Evolutionary conservation across 305 asterid genomes (phyloP), one percentile per base, ranked within the genome.

Genomic region (Rubia occidens): DNA sequence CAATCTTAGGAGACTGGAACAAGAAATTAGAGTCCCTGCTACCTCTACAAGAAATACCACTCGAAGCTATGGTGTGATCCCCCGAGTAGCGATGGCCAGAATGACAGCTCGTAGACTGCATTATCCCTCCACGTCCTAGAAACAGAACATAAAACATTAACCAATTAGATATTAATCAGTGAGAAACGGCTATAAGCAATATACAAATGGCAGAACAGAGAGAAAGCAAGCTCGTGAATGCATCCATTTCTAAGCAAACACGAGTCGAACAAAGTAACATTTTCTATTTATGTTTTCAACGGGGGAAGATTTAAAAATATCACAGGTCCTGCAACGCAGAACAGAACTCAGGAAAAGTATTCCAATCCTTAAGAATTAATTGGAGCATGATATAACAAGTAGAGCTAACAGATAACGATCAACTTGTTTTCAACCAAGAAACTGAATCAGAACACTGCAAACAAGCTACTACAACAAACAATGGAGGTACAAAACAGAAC

Each of bases 51-150:
- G 71, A 71, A 14, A 71, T 53, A 77, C 81, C 83, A 76, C 59
- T 75, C 29, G 82, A 74, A 75, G 82, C 82, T 47, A 42, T 75
- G 69, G 62, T 83, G 55, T 71, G 81, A 80, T 83, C 82, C 69
- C 79, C 62, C 8, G 76, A 66, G 61, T 71, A 80, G 82, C 79
- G 76, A 73, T 74, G 78, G 17, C 81, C 78, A n/a, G 87, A 81
- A 55, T 71, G 10, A 64, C 72, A 75, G 73, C 84, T 81, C 39
- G 83, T 70, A 64, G 83, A 79, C 84, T 86, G 91, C 96, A 88
- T 88, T 61, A 72, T 81, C 54, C 39, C 79, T 67, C 82, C 71
- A 43, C 58, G 49, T 79, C 85, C 81, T 79, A 65, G 24, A 58
- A 56, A 56, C 29, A 58, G 61, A 56, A 58, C 8, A 53, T 39